Conservation (phyloP, 1,284 basidiomycete genomes). For the Gomphus bonarii region DNA sequence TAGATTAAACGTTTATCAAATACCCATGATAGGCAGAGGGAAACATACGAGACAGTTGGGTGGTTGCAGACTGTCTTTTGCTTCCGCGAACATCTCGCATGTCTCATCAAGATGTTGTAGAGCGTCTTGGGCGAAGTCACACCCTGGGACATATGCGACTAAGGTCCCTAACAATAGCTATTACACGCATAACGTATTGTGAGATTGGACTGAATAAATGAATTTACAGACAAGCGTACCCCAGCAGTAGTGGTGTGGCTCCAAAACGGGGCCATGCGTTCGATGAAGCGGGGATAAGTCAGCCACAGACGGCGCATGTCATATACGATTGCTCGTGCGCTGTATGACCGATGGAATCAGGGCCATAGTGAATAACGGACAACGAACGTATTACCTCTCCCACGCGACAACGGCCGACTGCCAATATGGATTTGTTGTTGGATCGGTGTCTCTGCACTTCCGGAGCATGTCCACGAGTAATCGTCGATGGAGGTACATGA, state of each 20-base stretch:
- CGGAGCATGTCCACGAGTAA: constrained; percentile 1
- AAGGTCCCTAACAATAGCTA: constrained; percentile 8
- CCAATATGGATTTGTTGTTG: constrained; percentile 6
- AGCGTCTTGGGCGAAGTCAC: constrained; percentile 3
- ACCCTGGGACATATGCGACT: constrained; percentile 7
- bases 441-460: constrained; percentile 1
- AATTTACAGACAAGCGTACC: not conserved
- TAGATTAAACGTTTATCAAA: not conserved
- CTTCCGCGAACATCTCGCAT: constrained; percentile 5
- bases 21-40: not conserved
- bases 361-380: not conserved
- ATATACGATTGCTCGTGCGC: constrained; percentile 4
- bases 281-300: not conserved
- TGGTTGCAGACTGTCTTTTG: constrained; percentile 7
- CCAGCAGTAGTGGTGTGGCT: constrained; percentile 9
- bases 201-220: not conserved
- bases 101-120: constrained; percentile 7
- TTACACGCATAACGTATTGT: not conserved
- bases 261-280: constrained; percentile 12
- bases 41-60: constrained; percentile 1
- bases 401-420: constrained; percentile 6
- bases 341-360: not conserved
- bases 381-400: not conserved
- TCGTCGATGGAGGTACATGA: constrained; percentile 10
- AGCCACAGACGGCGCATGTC: constrained; percentile 10